Evolutionary conservation across 225 moss, liverwort and hornwort genomes (phyloP).

Genomic region (Pseudisothecium myosuroides): DNA sequence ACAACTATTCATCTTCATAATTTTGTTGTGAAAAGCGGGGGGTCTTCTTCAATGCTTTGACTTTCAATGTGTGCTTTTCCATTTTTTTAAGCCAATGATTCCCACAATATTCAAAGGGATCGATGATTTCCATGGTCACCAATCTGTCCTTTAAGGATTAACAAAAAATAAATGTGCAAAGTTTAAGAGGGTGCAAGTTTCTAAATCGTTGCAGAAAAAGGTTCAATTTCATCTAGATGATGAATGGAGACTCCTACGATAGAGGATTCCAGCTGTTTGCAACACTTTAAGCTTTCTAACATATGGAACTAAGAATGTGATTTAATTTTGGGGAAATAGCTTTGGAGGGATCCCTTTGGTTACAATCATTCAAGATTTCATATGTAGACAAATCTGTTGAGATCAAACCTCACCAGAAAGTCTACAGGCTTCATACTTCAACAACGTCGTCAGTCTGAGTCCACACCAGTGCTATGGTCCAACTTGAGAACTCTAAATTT

Average conservation of each 20-base stretch:
- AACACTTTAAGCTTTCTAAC: not conserved
- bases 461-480: not conserved
- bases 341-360: not conserved
- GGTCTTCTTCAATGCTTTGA: no score
- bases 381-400: not conserved
- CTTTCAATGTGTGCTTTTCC: no score
- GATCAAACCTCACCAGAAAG: not conserved
- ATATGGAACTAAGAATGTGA: not conserved
- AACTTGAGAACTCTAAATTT: not conserved
- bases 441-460: not conserved
- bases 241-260: not conserved
- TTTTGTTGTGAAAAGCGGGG: no score
- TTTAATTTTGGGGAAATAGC: not conserved
- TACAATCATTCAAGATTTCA: not conserved
- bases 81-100: no score
- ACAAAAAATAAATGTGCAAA: not conserved
- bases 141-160: no score
- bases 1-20: no score
- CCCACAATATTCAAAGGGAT: no score
- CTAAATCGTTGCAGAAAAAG: not conserved
- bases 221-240: not conserved
- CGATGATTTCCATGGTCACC: no score
- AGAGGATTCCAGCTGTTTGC: not conserved
- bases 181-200: not conserved
- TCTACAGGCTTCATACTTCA: not conserved